Evolutionary conservation across 1,139 yeast genomes (phyloP).

Genomic region (Tardiomyces blankii): DNA sequence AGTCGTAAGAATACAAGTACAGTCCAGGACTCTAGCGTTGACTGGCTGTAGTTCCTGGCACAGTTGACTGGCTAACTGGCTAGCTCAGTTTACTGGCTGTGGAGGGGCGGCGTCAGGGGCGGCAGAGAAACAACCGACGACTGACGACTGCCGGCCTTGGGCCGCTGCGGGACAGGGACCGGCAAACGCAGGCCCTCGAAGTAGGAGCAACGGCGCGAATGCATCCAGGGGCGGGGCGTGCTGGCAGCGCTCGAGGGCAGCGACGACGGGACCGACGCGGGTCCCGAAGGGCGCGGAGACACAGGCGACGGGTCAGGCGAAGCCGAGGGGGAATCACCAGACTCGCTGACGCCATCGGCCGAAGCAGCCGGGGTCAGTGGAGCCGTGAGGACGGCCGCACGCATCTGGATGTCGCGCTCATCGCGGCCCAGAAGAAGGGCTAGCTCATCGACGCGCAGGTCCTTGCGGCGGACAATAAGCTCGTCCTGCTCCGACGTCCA

Average conservation of each 20-base stretch:
- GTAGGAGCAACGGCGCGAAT: constrained; percentile 5
- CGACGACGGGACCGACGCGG: background rate
- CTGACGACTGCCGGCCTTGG: background rate
- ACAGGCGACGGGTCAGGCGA: background rate
- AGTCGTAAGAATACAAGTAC: background rate
- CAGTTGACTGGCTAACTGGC: no score
- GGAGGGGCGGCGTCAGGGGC: background rate
- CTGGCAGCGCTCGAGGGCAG: background rate
- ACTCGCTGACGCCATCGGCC: background rate
- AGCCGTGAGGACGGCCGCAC: background rate
- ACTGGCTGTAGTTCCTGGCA: no score
- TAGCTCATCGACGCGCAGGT: constrained; percentile 62
- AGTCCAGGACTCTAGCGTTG: no score
- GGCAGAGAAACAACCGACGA: background rate
- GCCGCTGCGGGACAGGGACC: constrained; percentile 11
- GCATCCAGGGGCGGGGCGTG: background rate
- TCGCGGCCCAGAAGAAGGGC: constrained; percentile 52
- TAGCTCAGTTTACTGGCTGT: background rate
- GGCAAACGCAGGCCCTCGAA: constrained; percentile 16
- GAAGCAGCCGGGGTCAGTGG: background rate
- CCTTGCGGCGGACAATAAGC: constrained; percentile 47
- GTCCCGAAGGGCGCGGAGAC: background rate
- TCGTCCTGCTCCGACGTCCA: constrained; percentile 53
- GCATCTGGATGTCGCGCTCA: background rate
- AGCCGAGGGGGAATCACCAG: background rate